Evolutionary conservation across 768 basidiomycete genomes (phyloP).

Genomic region (Gloeopeniophorella convolvens): DNA sequence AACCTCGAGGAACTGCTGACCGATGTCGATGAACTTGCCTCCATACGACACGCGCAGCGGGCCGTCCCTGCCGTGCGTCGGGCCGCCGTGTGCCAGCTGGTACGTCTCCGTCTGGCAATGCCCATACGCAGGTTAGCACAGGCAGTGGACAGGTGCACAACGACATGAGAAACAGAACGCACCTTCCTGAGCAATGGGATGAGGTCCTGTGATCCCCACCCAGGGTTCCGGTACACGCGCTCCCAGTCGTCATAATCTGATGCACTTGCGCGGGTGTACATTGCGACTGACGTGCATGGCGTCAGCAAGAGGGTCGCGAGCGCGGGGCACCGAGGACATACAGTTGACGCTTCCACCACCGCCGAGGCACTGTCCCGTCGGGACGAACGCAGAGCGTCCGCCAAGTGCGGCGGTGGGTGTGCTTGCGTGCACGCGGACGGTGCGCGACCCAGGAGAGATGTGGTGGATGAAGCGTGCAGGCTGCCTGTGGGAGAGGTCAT

Average conservation of each 20-base stretch:
- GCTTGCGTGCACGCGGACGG: slow-evolving; percentile 37
- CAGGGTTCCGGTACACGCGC: slow-evolving; percentile 40
- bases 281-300: slow-evolving; percentile 18
- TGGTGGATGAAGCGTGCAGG: slow-evolving; percentile 46
- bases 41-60: slow-evolving; percentile 36
- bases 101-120: slow-evolving; percentile 34
- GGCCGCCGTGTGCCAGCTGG: slow-evolving; percentile 25
- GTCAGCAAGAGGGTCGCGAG: background rate
- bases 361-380: slow-evolving; percentile 46
- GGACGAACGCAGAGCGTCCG: slow-evolving; percentile 40
- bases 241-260: slow-evolving; percentile 68
- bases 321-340: slow-evolving; percentile 20
- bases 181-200: slow-evolving; percentile 58
- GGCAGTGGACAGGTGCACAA: background rate
- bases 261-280: slow-evolving; percentile 52
- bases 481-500: slow-evolving; percentile 43
- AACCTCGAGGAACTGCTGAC: slow-evolving; percentile 26
- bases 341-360: slow-evolving; percentile 58
- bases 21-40: slow-evolving; percentile 22
- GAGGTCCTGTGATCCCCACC: slow-evolving; percentile 53
- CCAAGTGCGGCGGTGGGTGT: slow-evolving; percentile 37
- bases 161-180: background rate
- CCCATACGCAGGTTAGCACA: background rate
- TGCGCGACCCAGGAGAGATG: slow-evolving; percentile 33
- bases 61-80: slow-evolving; percentile 40